A percentile compares a stretch with the other conserved stretches of the same genome.
Evolutionary conservation across 2,329 filamentous ascomycete genomes (phyloP).

Genomic region (Raffaelea albimanens): DNA sequence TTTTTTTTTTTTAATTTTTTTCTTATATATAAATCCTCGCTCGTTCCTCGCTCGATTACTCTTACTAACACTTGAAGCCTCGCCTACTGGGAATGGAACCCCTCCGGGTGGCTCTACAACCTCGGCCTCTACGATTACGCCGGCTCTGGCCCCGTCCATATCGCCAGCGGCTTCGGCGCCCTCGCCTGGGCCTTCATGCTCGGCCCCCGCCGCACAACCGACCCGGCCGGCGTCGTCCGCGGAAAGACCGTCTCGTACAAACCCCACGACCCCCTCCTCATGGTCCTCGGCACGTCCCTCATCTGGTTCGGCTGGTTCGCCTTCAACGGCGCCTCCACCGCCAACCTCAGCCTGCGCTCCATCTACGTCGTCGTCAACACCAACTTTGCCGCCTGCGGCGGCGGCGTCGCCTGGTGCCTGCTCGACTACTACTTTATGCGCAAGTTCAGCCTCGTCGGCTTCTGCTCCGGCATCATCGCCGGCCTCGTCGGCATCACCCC

Average conservation of each 20-base stretch:
- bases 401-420: constrained; percentile 41
- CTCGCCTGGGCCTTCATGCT: constrained; percentile 55
- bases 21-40: too few species aligned
- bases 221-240: constrained; percentile 19
- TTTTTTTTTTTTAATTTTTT: too few species aligned
- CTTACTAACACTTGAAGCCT: constrained; percentile 20
- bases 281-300: constrained; percentile 53
- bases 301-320: constrained; percentile 56
- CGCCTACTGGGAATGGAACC: constrained; percentile 59
- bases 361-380: constrained; percentile 50
- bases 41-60: too few species aligned
- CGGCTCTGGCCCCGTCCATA: constrained; percentile 54
- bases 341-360: constrained; percentile 40
- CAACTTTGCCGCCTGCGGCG: constrained; percentile 45
- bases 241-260: constrained; percentile 18
- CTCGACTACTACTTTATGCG: constrained; percentile 38
- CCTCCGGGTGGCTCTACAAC: constrained; percentile 51
- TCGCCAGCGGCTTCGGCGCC: constrained; percentile 52
- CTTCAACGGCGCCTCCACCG: constrained; percentile 40
- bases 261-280: constrained; percentile 46
- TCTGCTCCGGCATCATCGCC: constrained; percentile 43
- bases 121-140: constrained; percentile 41
- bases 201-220: constrained; percentile 40
- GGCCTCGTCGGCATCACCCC: constrained; percentile 50
- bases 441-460: constrained; percentile 41